phyloP scores from a whole-genome alignment of 2,329 filamentous ascomycete species.

The Domatiomyces catenatus region DNA sequence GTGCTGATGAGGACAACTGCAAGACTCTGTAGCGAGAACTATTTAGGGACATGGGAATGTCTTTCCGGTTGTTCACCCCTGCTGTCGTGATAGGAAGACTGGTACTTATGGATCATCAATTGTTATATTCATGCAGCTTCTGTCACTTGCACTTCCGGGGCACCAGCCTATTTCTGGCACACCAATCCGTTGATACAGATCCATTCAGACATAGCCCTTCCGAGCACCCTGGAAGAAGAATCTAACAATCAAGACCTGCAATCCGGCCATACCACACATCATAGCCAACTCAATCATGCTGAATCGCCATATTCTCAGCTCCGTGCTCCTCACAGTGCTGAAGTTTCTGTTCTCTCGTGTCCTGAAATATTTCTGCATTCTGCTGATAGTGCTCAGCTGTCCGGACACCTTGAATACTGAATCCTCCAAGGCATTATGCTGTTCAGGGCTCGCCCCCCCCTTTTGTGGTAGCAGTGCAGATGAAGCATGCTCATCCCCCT shows the following conservation, averaged over 20 bases:
- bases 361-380: slow-evolving; percentile 99
- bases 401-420: slow-evolving; percentile 89
- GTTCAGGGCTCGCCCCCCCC: slow-evolving; percentile 74
- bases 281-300: slow-evolving; percentile 81
- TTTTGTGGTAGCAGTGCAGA: slow-evolving; percentile 65
- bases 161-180: background rate
- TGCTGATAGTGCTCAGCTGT: slow-evolving; percentile 81
- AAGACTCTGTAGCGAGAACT: background rate
- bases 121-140: background rate
- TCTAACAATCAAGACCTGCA: slow-evolving; percentile 92
- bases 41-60: background rate
- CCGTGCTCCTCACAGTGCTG: slow-evolving; percentile 90
- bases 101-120: background rate
- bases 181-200: background rate
- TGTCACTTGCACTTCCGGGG: background rate
- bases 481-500: slow-evolving; percentile 22
- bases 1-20: no score
- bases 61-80: background rate
- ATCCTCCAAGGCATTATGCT: slow-evolving; percentile 78
- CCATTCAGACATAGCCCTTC: slow-evolving; percentile 33
- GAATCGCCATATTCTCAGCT: slow-evolving; percentile 92
- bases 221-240: slow-evolving; percentile 95
- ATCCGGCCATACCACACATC: slow-evolving; percentile 84
- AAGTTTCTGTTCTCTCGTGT: slow-evolving; percentile 98
- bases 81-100: background rate